phyloP scores from a whole-genome alignment of 2,329 filamentous ascomycete genomes.

The Xylaria arbuscula region DNA sequence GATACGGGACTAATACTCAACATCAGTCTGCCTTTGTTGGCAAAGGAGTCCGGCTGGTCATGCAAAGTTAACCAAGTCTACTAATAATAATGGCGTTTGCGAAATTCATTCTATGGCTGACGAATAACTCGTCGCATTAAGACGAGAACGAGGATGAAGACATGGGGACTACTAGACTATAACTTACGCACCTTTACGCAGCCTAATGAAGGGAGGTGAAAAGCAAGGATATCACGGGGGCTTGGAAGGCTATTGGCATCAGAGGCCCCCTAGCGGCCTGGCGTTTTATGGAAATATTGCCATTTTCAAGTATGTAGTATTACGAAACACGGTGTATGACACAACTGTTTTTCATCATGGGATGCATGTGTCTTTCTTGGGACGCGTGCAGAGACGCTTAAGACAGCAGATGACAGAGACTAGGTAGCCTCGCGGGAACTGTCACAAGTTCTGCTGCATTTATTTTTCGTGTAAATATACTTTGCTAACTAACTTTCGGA shows the following conservation, averaged over 20 bases:
- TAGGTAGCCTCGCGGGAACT: neutral
- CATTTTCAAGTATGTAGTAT: slow-evolving; percentile 24
- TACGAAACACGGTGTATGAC: slow-evolving; percentile 27
- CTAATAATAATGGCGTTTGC: slow-evolving; percentile 51
- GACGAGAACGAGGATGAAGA: slow-evolving; percentile 8
- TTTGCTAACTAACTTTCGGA: neutral
- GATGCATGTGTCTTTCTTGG: neutral
- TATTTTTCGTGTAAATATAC: too few relatives aligned
- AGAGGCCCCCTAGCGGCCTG: slow-evolving; percentile 23
- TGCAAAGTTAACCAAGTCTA: slow-evolving; percentile 84
- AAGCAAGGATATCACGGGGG: slow-evolving; percentile 24
- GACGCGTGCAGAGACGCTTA: neutral
- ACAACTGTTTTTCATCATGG: slow-evolving; percentile 21
- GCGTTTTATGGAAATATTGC: slow-evolving; percentile 33
- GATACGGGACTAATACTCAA: slow-evolving; percentile 52
- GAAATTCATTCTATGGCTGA: neutral
- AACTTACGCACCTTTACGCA: slow-evolving; percentile 31
- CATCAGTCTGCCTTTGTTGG: slow-evolving; percentile 81
- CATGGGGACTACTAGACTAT: slow-evolving; percentile 27
- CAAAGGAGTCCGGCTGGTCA: slow-evolving; percentile 85
- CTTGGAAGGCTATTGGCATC: slow-evolving; percentile 20
- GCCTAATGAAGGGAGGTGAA: slow-evolving; percentile 34
- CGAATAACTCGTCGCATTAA: slow-evolving; percentile 2
- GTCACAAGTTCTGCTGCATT: neutral
- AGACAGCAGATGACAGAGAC: neutral